Percentiles rank a stretch among this genome's conserved stretches.
Conservation (phyloP, 1,284 basidiomycete genomes). For the Cutaneotrichosporon arboriforme region DNA sequence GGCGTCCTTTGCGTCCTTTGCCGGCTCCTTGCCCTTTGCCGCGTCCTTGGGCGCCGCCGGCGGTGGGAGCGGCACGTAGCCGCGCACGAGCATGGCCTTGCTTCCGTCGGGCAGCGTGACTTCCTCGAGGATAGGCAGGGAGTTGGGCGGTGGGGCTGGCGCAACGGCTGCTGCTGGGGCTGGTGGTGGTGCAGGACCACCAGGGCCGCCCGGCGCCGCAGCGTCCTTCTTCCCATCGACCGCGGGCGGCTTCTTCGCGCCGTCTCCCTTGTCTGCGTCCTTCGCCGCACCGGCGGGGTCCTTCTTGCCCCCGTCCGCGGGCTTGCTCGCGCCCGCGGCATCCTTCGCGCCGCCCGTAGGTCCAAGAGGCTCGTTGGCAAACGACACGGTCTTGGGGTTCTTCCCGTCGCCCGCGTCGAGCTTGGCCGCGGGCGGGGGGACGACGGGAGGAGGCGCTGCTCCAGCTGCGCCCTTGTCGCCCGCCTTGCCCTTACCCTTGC, state of each 20-base stretch:
- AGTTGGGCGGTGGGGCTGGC: conserved; percentile 1
- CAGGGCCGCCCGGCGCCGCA: no score
- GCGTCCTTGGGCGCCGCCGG: not conserved
- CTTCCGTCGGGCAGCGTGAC: not conserved
- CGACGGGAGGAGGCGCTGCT: not conserved
- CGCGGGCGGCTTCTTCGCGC: not conserved
- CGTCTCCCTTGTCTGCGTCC: no score
- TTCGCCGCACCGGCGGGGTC: not conserved
- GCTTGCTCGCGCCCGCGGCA: not conserved
- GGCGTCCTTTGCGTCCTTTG: not conserved
- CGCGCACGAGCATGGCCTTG: not conserved
- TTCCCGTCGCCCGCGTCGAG: not conserved
- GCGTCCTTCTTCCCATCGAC: not conserved
- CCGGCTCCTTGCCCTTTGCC: not conserved
- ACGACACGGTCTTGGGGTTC: not conserved
- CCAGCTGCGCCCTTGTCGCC: not conserved
- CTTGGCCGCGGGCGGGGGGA: not conserved
- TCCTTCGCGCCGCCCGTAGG: no score
- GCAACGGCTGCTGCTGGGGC: not conserved
- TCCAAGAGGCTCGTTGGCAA: not conserved
- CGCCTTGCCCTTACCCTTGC: not conserved
- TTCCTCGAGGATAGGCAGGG: not conserved
- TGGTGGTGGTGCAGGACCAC: conserved; percentile 21
- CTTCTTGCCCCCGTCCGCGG: not conserved
- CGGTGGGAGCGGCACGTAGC: not conserved